Evolutionary conservation across 2,329 filamentous ascomycete species (phyloP), one percentile per base, ranked within the genome.

Genomic region (Aureobasidium sp.): DNA sequence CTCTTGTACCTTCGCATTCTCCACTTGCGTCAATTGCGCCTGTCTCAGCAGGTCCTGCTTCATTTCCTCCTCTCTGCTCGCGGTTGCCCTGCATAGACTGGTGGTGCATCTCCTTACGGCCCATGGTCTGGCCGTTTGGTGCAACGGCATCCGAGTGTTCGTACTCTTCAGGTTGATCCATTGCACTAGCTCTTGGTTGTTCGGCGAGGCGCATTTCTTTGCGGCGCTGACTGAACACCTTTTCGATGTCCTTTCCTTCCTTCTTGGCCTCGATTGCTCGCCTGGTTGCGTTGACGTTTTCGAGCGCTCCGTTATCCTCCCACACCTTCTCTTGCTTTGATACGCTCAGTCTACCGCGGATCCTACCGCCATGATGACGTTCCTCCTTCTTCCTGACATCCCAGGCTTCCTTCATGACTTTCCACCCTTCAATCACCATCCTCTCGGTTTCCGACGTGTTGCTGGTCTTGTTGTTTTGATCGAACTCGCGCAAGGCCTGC

Each of bases 361-460:
- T 47, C 30, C 66, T 66, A 11, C 65, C 66, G 5, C 67, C 62
- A 11, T 65, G 57, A 11, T 64, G 62, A 32, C 64, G 66, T 11
- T 66, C 61, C 11, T 66, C 61, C 44, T 64, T 67, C n/a, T 67
- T 59, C 29, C 67, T 59, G 21, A 66, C 61, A 7, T 69, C 68
- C 71, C 71, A 73, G 50, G 72, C 65, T 37, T 73, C 67, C 39
- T 70, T 66, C 64, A 70, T 73, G 7, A 71, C 65, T 37, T 65
- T 64, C 71, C 70, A 73, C 21, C 71, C 69, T 16, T 70, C 66
- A 14, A 59, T 51, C 9, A 72, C 69, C 29, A 64, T 63, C 5
- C 59, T 45, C 27, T 64, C 54, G 42, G 67, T 63, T n/a, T 64
- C 59, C 10, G 65, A 36, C 3, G 69, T 48, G 53, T 66, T 57